These are phyloP conservation scores for Curvularia lunata DNA, from an alignment of 2,329 filamentous ascomycete genomes.

Conservation along the genomic window DNA sequence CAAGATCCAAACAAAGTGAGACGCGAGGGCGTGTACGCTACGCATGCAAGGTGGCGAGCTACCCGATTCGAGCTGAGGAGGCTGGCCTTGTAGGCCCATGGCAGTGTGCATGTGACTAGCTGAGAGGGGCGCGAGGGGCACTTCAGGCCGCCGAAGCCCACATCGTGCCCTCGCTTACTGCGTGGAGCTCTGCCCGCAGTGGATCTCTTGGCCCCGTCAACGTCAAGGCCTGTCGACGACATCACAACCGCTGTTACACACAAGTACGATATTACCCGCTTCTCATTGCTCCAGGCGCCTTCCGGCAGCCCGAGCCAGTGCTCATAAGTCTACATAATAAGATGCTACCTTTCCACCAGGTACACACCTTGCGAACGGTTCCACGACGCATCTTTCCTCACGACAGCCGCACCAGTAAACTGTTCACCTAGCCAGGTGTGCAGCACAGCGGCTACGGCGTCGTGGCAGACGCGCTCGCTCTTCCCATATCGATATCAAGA, in stretches of 20 bases:
- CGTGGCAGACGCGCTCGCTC: constrained; percentile 39
- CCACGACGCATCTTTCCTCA: constrained; percentile 27
- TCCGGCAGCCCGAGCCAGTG: constrained; percentile 29
- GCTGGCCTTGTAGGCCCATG: constrained; percentile 4
- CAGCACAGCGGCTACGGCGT: constrained; percentile 20
- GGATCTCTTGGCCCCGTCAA: constrained; percentile 13
- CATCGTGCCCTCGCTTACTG: constrained; percentile 24
- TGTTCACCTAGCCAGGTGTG: constrained; percentile 24
- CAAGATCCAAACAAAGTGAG: constrained; percentile 17
- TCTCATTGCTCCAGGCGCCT: constrained; percentile 31
- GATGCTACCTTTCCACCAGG: constrained; percentile 27
- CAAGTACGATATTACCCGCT: constrained; percentile 22
- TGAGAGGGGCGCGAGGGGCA: neutral
- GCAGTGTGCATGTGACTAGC: constrained; percentile 2
- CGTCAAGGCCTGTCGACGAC: constrained; percentile 21
- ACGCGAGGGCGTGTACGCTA: constrained; percentile 23
- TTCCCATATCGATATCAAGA: constrained; percentile 43
- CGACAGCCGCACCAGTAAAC: constrained; percentile 21
- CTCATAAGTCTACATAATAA: constrained; percentile 35
- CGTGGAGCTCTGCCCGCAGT: constrained; percentile 14
- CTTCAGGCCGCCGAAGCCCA: constrained; percentile 7
- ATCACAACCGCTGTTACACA: constrained; percentile 24
- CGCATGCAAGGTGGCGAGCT: constrained; percentile 22
- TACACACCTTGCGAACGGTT: constrained; percentile 29
- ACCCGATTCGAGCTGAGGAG: constrained; percentile 11